Percentiles rank a stretch among this genome's conserved stretches.
phyloP scores from a whole-genome alignment of 1,284 basidiomycete species.

The Anthracocystis setariae region DNA sequence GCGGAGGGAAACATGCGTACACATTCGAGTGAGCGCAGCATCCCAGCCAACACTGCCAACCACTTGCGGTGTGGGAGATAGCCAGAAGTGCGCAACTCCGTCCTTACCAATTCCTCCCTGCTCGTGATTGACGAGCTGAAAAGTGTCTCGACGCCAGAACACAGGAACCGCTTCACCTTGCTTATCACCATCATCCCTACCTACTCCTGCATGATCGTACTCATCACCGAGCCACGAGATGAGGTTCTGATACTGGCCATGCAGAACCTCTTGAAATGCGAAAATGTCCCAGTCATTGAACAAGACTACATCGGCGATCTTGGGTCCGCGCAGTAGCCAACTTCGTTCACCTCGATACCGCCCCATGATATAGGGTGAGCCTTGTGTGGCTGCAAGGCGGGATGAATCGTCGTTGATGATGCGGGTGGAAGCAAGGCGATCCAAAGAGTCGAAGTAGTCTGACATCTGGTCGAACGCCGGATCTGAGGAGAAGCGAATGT shows the following conservation, averaged over 20 bases:
- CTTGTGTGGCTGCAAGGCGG: background rate
- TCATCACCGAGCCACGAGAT: conserved; percentile 31
- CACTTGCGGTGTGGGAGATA: conserved; percentile 32
- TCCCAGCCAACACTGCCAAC: conserved; percentile 56
- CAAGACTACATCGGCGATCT: conserved; percentile 40
- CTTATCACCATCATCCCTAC: conserved; percentile 39
- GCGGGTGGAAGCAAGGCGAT: conserved; percentile 7
- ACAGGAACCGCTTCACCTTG: conserved; percentile 54
- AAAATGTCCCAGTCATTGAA: conserved; percentile 54
- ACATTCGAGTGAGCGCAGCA: conserved; percentile 54
- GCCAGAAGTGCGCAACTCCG: conserved; percentile 58
- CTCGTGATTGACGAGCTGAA: conserved; percentile 16
- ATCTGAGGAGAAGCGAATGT: conserved; percentile 46
- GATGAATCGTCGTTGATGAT: background rate
- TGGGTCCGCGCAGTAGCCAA: conserved; percentile 41
- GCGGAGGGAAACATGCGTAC: conserved; percentile 52
- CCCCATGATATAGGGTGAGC: conserved; percentile 26
- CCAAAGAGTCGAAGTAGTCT: conserved; percentile 4
- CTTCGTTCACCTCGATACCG: conserved; percentile 41
- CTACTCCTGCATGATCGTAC: conserved; percentile 47
- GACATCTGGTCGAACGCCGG: conserved; percentile 25
- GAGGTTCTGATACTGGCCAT: conserved; percentile 33
- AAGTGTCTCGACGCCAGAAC: conserved; percentile 45
- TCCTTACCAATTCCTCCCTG: conserved; percentile 46
- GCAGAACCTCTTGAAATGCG: conserved; percentile 55